A percentile compares a stretch with the other conserved stretches of the same genome.
These are phyloP conservation scores for Suillus tomentosus DNA, from an alignment of 768 basidiomycete genomes.

Conservation along the genomic window DNA sequence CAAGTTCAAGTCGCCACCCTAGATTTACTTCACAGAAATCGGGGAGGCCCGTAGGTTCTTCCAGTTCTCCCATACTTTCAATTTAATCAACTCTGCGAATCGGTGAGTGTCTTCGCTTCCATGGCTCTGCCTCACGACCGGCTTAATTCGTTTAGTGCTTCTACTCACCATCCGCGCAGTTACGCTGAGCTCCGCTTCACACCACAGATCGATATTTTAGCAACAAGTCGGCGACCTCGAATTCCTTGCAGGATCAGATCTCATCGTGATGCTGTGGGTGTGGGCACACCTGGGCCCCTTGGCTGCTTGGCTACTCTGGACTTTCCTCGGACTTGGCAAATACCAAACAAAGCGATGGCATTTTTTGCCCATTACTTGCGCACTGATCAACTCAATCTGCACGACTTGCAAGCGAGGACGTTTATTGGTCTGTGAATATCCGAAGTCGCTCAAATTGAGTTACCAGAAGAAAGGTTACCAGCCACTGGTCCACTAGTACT, in stretches of 20 bases:
- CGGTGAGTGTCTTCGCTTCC: neutral
- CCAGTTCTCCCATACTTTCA: constrained; percentile 2
- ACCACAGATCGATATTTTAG: neutral
- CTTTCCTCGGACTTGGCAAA: neutral
- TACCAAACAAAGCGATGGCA: neutral
- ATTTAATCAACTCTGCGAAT: neutral
- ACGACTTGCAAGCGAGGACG: neutral
- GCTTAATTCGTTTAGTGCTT: neutral
- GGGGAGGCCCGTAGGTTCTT: constrained; percentile 1
- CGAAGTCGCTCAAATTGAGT: neutral
- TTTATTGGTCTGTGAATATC: constrained; percentile 1
- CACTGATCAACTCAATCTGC: neutral
- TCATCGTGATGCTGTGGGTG: neutral
- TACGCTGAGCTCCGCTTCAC: neutral
- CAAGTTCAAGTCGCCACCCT: neutral
- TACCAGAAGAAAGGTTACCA: constrained; percentile 5
- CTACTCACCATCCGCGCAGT: neutral
- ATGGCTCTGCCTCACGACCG: constrained; percentile 1
- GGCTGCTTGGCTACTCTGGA: neutral
- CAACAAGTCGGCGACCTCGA: neutral
- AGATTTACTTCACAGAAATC: neutral
- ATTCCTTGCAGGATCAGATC: no score
- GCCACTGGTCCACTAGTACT: neutral
- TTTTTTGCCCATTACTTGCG: neutral
- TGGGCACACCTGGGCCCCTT: neutral